These are phyloP conservation scores for Candolleomyces eurysporus DNA, from an alignment of 768 basidiomycete genomes.

Conservation along the genomic window DNA sequence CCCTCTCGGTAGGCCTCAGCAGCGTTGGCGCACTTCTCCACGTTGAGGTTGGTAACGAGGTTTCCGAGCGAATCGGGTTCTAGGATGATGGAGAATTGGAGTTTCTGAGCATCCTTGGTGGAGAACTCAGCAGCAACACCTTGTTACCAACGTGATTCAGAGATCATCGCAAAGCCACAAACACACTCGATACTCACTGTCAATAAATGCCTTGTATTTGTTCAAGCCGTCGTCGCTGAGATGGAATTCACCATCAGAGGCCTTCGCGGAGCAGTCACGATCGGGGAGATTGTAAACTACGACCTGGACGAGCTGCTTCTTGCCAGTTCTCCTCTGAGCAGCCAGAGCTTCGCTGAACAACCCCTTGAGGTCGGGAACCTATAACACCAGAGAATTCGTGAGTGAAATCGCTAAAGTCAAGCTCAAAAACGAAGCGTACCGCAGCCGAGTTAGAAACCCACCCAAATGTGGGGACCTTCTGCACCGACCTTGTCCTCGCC, in stretches of 20 bases:
- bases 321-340: constrained; percentile 9
- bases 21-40: constrained; percentile 29
- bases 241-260: constrained; percentile 29
- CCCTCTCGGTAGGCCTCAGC: constrained; percentile 24
- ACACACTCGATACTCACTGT: constrained; percentile 10
- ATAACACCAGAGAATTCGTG: background rate
- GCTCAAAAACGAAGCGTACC: background rate
- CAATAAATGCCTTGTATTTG: constrained; percentile 30
- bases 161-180: background rate
- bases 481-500: constrained; percentile 15
- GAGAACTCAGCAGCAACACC: constrained; percentile 17
- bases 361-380: constrained; percentile 8
- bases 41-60: constrained; percentile 25
- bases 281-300: constrained; percentile 35
- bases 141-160: background rate
- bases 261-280: constrained; percentile 32
- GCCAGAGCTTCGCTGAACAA: constrained; percentile 9
- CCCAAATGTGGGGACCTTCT: constrained; percentile 19
- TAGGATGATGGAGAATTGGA: constrained; percentile 26
- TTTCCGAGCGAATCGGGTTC: constrained; percentile 35
- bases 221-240: constrained; percentile 25
- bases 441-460: constrained; percentile 16
- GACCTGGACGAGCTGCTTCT: constrained; percentile 26
- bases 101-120: constrained; percentile 15
- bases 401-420: background rate